These are phyloP conservation scores for Boletus edulis DNA, from an alignment of 768 basidiomycete genomes.

Conservation along the genomic window DNA sequence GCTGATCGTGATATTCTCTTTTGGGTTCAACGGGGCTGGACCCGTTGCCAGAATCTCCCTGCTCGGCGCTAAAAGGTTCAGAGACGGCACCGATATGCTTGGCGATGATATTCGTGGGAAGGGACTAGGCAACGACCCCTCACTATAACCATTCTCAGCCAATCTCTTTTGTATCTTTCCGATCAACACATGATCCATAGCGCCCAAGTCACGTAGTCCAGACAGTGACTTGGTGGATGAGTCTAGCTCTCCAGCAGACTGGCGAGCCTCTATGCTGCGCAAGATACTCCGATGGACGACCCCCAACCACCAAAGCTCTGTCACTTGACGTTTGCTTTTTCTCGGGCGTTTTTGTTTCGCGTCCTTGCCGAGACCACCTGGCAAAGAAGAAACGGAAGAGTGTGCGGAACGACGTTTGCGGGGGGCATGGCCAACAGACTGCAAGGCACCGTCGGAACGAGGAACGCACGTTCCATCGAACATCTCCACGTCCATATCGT, in stretches of 20 bases:
- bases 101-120: slow-evolving; percentile 23
- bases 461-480: slow-evolving; percentile 23
- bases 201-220: slow-evolving; percentile 12
- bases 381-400: slow-evolving; percentile 27
- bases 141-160: slow-evolving; percentile 31
- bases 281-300: slow-evolving; percentile 36
- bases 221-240: not conserved
- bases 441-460: not conserved
- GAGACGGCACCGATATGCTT: slow-evolving; percentile 21
- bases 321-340: slow-evolving; percentile 30
- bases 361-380: slow-evolving; percentile 10
- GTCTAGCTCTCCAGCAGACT: not conserved
- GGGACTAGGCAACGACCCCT: slow-evolving; percentile 20
- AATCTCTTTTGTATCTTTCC: slow-evolving; percentile 33
- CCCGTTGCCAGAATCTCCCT: not conserved
- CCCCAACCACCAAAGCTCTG: slow-evolving; percentile 37
- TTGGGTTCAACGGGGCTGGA: not conserved
- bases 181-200: slow-evolving; percentile 34
- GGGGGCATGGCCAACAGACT: slow-evolving; percentile 2
- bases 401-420: slow-evolving; percentile 36
- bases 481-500: slow-evolving; percentile 25
- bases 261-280: slow-evolving; percentile 19
- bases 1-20: not conserved
- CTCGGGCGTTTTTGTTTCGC: slow-evolving; percentile 31
- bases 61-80: slow-evolving; percentile 15